Percentiles rank a stretch among this genome's conserved stretches.
phyloP scores from a whole-genome alignment of 371 early-diverging fungal genomes.

The Zychaea mexicana region DNA sequence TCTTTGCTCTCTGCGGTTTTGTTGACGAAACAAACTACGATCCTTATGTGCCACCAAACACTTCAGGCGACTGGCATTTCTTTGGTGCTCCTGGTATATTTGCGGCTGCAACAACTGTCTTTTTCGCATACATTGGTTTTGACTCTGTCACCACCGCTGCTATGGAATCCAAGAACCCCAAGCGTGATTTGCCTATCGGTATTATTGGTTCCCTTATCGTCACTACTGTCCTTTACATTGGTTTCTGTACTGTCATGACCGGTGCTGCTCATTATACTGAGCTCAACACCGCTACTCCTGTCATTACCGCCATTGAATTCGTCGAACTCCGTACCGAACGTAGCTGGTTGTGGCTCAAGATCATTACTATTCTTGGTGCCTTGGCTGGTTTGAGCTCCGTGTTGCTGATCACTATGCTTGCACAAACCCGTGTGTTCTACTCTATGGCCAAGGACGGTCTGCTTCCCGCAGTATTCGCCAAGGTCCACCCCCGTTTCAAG shows the following conservation, averaged over 20 bases:
- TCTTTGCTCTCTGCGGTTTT: constrained; percentile 66
- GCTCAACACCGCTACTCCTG: constrained; percentile 59
- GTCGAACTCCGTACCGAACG: constrained; percentile 46
- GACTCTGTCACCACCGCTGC: constrained; percentile 89
- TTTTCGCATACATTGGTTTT: constrained; percentile 87
- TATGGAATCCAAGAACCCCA: constrained; percentile 83
- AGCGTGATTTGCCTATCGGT: constrained; percentile 86
- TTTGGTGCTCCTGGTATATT: constrained; percentile 77
- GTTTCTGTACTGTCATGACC: constrained; percentile 69
- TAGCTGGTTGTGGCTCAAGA: constrained; percentile 64
- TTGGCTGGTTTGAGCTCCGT: constrained; percentile 81
- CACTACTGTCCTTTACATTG: constrained; percentile 81
- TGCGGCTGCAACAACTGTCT: constrained; percentile 78
- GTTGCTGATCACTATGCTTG: constrained; percentile 73
- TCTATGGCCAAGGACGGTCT: constrained; percentile 89
- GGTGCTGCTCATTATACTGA: constrained; percentile 70
- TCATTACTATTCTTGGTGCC: constrained; percentile 77
- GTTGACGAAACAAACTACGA: constrained; percentile 70
- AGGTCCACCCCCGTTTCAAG: constrained; percentile 63
- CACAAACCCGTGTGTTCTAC: constrained; percentile 87
- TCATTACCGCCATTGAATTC: constrained; percentile 64
- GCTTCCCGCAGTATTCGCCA: constrained; percentile 70
- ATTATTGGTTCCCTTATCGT: constrained; percentile 78
- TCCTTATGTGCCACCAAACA: constrained; percentile 80
- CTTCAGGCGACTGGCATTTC: constrained; percentile 46